Percentiles rank a stretch among this genome's conserved stretches.
Evolutionary conservation across 495 filamentous ascomycete genomes (phyloP).

Genomic region (Parmelia sp.): DNA sequence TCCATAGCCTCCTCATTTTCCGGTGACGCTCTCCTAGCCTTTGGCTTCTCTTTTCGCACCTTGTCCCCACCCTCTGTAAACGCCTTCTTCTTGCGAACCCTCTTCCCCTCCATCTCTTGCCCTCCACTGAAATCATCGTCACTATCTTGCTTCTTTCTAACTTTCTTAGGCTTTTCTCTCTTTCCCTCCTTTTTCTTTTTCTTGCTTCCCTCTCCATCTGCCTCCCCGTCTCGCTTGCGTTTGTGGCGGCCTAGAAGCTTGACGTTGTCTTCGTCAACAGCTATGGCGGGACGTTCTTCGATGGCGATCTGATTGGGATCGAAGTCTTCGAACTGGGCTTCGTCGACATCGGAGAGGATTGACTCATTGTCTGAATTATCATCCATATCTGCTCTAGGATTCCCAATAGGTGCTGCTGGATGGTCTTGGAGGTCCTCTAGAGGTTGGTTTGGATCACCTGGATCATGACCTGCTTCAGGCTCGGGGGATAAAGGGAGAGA

Average conservation of each 20-base stretch:
- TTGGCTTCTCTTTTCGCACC: slow-evolving; percentile 42
- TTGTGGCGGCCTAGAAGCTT: slow-evolving; percentile 69
- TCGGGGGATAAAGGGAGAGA: slow-evolving; percentile 29
- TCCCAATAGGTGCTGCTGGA: slow-evolving; percentile 32
- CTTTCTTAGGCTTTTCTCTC: slow-evolving; percentile 65
- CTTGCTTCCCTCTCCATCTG: slow-evolving; percentile 45
- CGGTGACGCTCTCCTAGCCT: slow-evolving; percentile 39
- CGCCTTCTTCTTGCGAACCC: slow-evolving; percentile 40
- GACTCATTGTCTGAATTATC: slow-evolving; percentile 70
- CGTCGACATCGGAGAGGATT: slow-evolving; percentile 91
- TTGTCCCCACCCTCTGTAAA: slow-evolving; percentile 35
- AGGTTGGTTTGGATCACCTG: slow-evolving; percentile 34
- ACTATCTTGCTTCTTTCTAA: slow-evolving; percentile 49
- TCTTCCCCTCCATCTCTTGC: slow-evolving; percentile 51
- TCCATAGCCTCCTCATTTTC: slow-evolving; percentile 60
- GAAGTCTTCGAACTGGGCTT: slow-evolving; percentile 88
- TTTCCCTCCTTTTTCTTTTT: slow-evolving; percentile 72
- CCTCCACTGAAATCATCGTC: slow-evolving; percentile 51
- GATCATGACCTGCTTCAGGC: slow-evolving; percentile 42
- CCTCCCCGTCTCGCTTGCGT: slow-evolving; percentile 67
- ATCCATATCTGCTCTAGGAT: slow-evolving; percentile 31
- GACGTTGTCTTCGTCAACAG: slow-evolving; percentile 83
- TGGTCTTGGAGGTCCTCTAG: slow-evolving; percentile 42
- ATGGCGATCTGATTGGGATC: slow-evolving; percentile 70
- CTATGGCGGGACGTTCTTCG: slow-evolving; percentile 67